These are phyloP conservation scores for Fusarium gaditjirri DNA, from an alignment of 2,329 filamentous ascomycete species.

Conservation along the genomic window DNA sequence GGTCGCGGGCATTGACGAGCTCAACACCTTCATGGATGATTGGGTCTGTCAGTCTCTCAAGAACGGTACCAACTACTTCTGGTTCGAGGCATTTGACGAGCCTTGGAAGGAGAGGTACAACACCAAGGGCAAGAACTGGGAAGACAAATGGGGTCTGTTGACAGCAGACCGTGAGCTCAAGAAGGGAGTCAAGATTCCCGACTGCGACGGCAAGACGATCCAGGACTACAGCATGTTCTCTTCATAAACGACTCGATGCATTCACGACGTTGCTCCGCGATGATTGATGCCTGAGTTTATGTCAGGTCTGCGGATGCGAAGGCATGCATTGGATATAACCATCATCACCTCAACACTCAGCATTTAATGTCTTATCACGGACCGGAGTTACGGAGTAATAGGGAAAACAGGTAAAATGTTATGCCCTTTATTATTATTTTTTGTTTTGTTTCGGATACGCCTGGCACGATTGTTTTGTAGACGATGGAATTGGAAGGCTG, in stretches of 20 bases:
- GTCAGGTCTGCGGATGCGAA: conserved; percentile 4
- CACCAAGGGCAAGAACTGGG: conserved; percentile 77
- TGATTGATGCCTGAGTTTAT: conserved; percentile 11
- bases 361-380: conserved; percentile 25
- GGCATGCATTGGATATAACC: conserved; percentile 25
- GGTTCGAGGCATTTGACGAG: conserved; percentile 98
- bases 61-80: conserved; percentile 93
- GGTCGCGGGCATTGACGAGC: conserved; percentile 80
- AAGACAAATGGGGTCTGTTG: conserved; percentile 95
- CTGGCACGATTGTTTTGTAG: conserved; percentile 15
- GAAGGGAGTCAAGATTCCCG: conserved; percentile 83
- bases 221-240: conserved; percentile 27
- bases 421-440: conserved; percentile 12
- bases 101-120: conserved; percentile 90
- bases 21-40: conserved; percentile 87
- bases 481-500: conserved; percentile 1
- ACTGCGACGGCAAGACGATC: conserved; percentile 81
- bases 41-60: conserved; percentile 85
- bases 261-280: not conserved
- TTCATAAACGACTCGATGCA: conserved; percentile 9
- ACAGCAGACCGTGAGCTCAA: conserved; percentile 88
- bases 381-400: conserved; percentile 25
- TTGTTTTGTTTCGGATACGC: conserved; percentile 10
- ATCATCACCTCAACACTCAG: conserved; percentile 5
- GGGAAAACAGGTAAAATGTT: conserved; percentile 31